Percentiles rank a stretch among this genome's conserved stretches.
These are phyloP conservation scores for Ramalina peruviana DNA, from an alignment of 495 filamentous ascomycete species.

Conservation along the genomic window DNA sequence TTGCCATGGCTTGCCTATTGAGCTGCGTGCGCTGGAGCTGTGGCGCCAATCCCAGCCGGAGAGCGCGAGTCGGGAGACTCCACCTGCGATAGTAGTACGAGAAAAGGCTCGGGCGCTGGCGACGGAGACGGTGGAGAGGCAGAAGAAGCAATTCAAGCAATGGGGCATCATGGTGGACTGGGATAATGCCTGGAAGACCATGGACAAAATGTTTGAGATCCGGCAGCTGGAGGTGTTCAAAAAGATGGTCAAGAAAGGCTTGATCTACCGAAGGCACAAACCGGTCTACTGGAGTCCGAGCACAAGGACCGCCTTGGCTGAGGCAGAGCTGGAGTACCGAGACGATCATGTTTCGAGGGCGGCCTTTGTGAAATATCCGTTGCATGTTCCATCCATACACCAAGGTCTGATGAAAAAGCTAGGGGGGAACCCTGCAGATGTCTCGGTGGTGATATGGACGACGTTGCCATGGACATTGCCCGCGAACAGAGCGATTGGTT, in stretches of 20 bases:
- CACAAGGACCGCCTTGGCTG: slow-evolving; percentile 78
- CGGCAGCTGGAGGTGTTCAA: slow-evolving; percentile 74
- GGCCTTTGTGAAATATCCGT: slow-evolving; percentile 68
- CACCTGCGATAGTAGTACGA: slow-evolving; percentile 41
- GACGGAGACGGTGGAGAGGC: slow-evolving; percentile 53
- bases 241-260: slow-evolving; percentile 66
- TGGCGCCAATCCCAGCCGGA: neutral
- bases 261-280: slow-evolving; percentile 80
- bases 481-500: slow-evolving; percentile 77
- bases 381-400: slow-evolving; percentile 24
- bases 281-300: slow-evolving; percentile 96
- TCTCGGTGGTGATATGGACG: slow-evolving; percentile 85
- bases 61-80: slow-evolving; percentile 16
- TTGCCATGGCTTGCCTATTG: slow-evolving; percentile 94
- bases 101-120: slow-evolving; percentile 64
- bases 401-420: slow-evolving; percentile 29
- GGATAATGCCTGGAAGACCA: slow-evolving; percentile 81
- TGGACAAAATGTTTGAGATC: slow-evolving; percentile 80
- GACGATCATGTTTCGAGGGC: slow-evolving; percentile 68
- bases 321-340: slow-evolving; percentile 92
- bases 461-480: slow-evolving; percentile 97
- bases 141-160: slow-evolving; percentile 67
- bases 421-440: slow-evolving; percentile 16
- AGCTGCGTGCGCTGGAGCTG: slow-evolving; percentile 78
- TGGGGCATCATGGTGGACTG: slow-evolving; percentile 94